Percentiles rank a stretch among this genome's conserved stretches.
Evolutionary conservation across 352 stramenopile species (phyloP).

Genomic region (Globisporangium solare): DNA sequence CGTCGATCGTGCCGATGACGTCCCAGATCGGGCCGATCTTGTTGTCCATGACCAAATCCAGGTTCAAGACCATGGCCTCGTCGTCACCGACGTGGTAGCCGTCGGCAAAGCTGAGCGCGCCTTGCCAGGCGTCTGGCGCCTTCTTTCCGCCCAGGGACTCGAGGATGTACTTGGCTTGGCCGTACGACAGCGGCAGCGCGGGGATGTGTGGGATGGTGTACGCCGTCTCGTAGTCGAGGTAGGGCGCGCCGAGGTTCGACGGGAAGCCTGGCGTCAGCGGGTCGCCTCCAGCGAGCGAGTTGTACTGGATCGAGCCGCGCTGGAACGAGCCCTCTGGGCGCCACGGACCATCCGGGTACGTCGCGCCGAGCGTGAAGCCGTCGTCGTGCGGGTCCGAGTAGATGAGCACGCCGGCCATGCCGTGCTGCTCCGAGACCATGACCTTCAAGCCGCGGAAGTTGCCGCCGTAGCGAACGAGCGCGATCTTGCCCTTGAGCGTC

Average conservation of each 20-base stretch:
- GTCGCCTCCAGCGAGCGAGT: constrained; percentile 69
- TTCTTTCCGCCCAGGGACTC: constrained; percentile 49
- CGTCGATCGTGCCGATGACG: constrained; percentile 80
- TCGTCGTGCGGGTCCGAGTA: constrained; percentile 88
- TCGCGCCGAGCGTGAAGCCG: constrained; percentile 51
- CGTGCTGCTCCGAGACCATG: constrained; percentile 74
- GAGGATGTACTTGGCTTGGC: constrained; percentile 76
- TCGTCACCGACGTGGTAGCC: constrained; percentile 78
- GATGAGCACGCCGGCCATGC: constrained; percentile 79
- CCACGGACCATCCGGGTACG: constrained; percentile 83
- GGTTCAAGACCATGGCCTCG: constrained; percentile 45
- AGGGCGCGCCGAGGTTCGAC: constrained; percentile 35
- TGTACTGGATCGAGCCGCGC: constrained; percentile 82
- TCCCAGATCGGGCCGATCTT: constrained; percentile 79
- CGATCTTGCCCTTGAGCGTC: constrained; percentile 74
- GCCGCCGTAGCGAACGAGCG: constrained; percentile 78
- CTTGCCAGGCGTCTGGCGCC: constrained; percentile 54
- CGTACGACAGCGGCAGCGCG: constrained; percentile 71
- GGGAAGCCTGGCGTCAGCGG: constrained; percentile 49
- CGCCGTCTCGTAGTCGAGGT: constrained; percentile 37
- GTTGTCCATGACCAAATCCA: constrained; percentile 80
- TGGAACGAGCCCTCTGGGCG: constrained; percentile 75
- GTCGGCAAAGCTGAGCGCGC: constrained; percentile 45
- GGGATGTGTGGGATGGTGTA: constrained; percentile 66
- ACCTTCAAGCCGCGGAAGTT: constrained; percentile 80